These are phyloP conservation scores for Daldinia eschscholtzii DNA, from an alignment of 2,329 filamentous ascomycete genomes.

Conservation along the genomic window DNA sequence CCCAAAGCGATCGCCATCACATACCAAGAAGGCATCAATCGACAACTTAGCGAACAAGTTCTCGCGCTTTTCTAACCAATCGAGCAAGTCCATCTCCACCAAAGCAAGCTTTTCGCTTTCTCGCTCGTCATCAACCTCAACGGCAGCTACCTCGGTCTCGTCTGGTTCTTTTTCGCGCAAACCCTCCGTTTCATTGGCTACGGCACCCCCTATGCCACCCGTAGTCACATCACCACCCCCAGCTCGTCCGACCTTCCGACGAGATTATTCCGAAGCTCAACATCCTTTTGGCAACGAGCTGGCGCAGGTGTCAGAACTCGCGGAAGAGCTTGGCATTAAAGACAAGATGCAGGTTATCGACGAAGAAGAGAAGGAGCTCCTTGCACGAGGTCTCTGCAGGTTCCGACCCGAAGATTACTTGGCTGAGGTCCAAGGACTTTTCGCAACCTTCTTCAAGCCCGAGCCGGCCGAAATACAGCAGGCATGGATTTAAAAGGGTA, in stretches of 20 bases:
- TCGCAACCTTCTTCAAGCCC: slow-evolving; percentile 69
- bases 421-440: slow-evolving; percentile 79
- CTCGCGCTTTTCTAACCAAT: slow-evolving; percentile 67
- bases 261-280: slow-evolving; percentile 49
- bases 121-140: slow-evolving; percentile 69
- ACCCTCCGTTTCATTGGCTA: slow-evolving; percentile 50
- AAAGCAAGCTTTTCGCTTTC: slow-evolving; percentile 70
- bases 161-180: slow-evolving; percentile 52
- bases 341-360: slow-evolving; percentile 72
- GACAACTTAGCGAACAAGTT: slow-evolving; percentile 77
- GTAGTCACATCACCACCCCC: slow-evolving; percentile 51
- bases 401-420: slow-evolving; percentile 88
- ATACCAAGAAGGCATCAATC: slow-evolving; percentile 86
- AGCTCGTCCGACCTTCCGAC: slow-evolving; percentile 47
- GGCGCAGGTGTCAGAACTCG: slow-evolving; percentile 91
- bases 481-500: slow-evolving; percentile 63
- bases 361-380: slow-evolving; percentile 79
- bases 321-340: slow-evolving; percentile 83
- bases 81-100: slow-evolving; percentile 65
- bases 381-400: slow-evolving; percentile 76
- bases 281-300: slow-evolving; percentile 89
- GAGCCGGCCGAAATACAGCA: slow-evolving; percentile 52
- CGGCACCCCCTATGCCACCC: slow-evolving; percentile 52
- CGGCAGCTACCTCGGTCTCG: slow-evolving; percentile 63
- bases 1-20: slow-evolving; percentile 83